phyloP scores from a whole-genome alignment of 139 green algal genomes.

The Picochlorum sp. region DNA sequence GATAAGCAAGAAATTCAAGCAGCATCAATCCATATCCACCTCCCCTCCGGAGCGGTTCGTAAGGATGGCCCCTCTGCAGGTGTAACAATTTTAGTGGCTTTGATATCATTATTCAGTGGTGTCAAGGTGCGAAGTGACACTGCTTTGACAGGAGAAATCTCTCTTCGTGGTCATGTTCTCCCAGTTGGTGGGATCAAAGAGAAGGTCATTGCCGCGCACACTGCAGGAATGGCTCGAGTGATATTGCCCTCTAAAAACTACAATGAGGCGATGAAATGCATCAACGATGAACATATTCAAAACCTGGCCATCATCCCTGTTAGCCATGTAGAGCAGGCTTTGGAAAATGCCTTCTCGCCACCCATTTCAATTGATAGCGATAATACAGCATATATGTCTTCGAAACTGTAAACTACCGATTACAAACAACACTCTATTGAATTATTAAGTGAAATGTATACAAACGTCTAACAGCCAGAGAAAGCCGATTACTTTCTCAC shows the following conservation, averaged over 20 bases:
- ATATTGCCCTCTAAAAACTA: constrained; percentile 85
- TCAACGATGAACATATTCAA: constrained; percentile 18
- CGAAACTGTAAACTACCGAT: neutral
- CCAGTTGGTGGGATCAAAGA: constrained; percentile 91
- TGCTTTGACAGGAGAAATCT: constrained; percentile 84
- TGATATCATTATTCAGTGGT: constrained; percentile 80
- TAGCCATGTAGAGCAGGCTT: constrained; percentile 36
- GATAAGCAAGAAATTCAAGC: constrained; percentile 9
- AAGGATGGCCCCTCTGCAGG: constrained; percentile 91
- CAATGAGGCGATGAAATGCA: constrained; percentile 60
- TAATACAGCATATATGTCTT: neutral
- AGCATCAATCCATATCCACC: constrained; percentile 80
- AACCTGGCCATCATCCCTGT: constrained; percentile 27
- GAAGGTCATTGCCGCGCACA: constrained; percentile 77
- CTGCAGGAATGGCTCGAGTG: constrained; percentile 43
- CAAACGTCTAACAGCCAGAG: neutral
- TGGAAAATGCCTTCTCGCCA: constrained; percentile 46
- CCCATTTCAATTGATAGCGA: constrained; percentile 27
- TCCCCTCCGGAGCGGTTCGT: constrained; percentile 76
- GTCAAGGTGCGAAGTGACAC: constrained; percentile 37
- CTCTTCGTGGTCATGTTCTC: constrained; percentile 85
- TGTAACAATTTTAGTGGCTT: constrained; percentile 80
- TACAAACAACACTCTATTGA: neutral
- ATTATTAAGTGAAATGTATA: constrained; percentile 2
- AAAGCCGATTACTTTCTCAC: constrained; percentile 15